These are phyloP conservation scores for Hypholoma fasciculare DNA, from an alignment of 768 basidiomycete genomes.

Conservation along the genomic window DNA sequence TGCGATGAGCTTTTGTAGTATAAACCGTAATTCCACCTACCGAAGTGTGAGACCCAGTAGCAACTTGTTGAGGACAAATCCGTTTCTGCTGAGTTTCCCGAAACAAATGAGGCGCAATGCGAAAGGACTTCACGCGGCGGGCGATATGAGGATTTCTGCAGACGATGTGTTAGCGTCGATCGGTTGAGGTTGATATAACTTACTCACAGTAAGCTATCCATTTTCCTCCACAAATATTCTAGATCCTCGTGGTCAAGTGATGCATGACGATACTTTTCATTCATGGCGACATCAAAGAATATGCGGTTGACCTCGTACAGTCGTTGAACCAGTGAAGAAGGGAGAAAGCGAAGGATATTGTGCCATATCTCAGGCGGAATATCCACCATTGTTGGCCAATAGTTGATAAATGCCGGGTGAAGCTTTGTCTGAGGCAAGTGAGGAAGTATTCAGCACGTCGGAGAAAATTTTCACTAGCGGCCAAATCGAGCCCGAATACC, in stretches of 20 bases:
- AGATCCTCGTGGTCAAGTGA: not conserved
- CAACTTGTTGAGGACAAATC: too few species aligned
- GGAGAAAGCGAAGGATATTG: slow-evolving; percentile 12
- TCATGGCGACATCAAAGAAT: slow-evolving; percentile 16
- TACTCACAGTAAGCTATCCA: slow-evolving; percentile 3
- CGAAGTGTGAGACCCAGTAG: not conserved
- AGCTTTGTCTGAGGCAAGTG: too few species aligned
- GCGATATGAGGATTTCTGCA: slow-evolving; percentile 4
- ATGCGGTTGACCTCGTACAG: slow-evolving; percentile 15
- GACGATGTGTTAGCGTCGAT: not conserved
- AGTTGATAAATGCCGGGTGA: too few species aligned
- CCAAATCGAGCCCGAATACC: too few species aligned
- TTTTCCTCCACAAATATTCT: not conserved
- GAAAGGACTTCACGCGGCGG: slow-evolving; percentile 4
- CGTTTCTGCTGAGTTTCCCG: too few species aligned
- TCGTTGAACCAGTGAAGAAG: not conserved
- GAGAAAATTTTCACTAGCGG: too few species aligned
- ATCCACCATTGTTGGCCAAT: not conserved
- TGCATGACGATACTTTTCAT: slow-evolving; percentile 10
- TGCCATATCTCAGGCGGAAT: slow-evolving; percentile 20
- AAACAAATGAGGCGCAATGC: not conserved
- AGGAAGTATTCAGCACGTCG: too few species aligned
- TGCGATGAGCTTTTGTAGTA: too few species aligned
- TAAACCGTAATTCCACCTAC: not conserved
- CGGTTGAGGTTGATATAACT: not conserved